phyloP scores from a whole-genome alignment of 1,139 yeast genomes.

The Candida sojae region DNA sequence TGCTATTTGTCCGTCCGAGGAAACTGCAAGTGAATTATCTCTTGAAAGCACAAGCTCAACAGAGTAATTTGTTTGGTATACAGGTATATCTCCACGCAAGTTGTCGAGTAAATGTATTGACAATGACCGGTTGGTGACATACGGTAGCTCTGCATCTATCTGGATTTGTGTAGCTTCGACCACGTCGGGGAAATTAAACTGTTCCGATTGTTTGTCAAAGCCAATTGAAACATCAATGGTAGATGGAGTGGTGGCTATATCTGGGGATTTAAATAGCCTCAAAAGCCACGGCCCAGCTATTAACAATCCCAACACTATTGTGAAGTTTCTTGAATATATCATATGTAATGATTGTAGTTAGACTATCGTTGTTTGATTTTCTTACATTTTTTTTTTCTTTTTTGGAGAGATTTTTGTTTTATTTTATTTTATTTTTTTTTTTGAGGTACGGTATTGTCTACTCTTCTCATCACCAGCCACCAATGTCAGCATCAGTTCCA shows the following conservation, averaged over 20 bases:
- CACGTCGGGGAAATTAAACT: conserved; percentile 50
- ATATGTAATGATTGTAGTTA: too few species aligned
- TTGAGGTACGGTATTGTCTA: not conserved
- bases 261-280: too few species aligned
- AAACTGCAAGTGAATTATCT: conserved; percentile 38
- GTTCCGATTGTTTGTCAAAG: conserved; percentile 30
- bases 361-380: not conserved
- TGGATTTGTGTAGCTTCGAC: conserved; percentile 45
- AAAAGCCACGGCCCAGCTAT: not conserved
- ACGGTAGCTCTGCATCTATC: conserved; percentile 24
- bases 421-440: too few species aligned
- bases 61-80: conserved; percentile 16
- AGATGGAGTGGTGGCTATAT: not conserved
- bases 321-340: not conserved
- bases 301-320: not conserved
- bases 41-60: conserved; percentile 29
- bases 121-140: conserved; percentile 14
- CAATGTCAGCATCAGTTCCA: conserved; percentile 30
- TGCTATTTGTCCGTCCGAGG: conserved; percentile 42
- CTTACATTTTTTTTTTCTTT: not conserved
- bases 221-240: conserved; percentile 30
- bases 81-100: conserved; percentile 6
- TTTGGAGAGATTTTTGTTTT: too few species aligned
- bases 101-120: conserved; percentile 22
- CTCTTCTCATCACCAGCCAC: not conserved